Evolutionary conservation across 2,329 filamentous ascomycete genomes (phyloP).

Genomic region (Nemania abortiva): DNA sequence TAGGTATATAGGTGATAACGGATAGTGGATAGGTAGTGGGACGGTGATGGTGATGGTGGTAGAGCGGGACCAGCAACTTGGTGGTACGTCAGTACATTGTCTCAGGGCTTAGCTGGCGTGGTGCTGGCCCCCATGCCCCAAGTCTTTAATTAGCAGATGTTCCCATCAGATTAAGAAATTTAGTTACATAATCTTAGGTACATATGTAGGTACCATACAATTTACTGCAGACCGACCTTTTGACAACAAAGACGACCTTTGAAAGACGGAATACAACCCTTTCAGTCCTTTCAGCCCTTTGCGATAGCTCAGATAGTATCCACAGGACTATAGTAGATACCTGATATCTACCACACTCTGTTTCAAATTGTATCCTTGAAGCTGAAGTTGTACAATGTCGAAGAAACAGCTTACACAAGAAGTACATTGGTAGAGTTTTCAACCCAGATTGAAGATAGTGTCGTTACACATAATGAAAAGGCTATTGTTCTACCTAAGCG

Average conservation of each 20-base stretch:
- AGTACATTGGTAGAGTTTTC: not conserved
- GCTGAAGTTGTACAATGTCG: not conserved
- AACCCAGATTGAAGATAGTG: not conserved
- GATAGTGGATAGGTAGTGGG: not conserved
- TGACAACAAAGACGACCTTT: not conserved
- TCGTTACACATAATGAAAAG: not conserved
- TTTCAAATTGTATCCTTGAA: not conserved
- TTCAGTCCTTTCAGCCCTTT: not conserved
- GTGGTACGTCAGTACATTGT: constrained; percentile 5
- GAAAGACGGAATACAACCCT: not conserved
- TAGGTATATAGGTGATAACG: not conserved
- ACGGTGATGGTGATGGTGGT: not conserved
- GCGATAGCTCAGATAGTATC: not conserved
- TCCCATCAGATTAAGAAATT: not conserved
- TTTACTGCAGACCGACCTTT: not conserved
- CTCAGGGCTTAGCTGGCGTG: constrained; percentile 2
- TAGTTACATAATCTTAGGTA: not conserved
- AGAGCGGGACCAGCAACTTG: not conserved
- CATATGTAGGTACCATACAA: not conserved
- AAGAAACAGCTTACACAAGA: not conserved
- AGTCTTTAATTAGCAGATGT: constrained; percentile 7
- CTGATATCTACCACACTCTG: not conserved
- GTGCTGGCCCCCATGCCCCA: not conserved
- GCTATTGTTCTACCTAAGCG: not conserved
- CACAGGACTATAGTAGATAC: not conserved